Base-by-base conservation (phyloP, 2,329 filamentous ascomycete species). In the Plectosphaerella sp. region DNA sequence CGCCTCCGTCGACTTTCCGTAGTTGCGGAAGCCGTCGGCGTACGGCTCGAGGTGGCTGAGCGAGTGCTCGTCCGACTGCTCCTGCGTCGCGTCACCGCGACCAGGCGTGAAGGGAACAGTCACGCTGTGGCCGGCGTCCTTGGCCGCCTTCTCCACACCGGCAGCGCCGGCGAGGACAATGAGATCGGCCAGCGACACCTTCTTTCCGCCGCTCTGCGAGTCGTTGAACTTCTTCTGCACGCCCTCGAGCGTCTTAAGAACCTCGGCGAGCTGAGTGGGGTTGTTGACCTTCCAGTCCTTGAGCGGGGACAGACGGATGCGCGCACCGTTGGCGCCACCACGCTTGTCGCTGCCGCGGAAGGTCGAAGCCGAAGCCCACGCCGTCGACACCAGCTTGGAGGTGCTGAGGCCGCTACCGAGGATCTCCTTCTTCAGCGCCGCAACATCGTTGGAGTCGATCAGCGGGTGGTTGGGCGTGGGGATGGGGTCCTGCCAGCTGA, bases 271-370 rank as follows among this genome's bases (percentile, higher is more conserved):
- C 69, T 87, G 80, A 2, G 75, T 61, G 25, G 87, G 86, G 75
- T 89, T 88, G 79, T 92, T 91, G 64, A 84, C 79, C 62, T 82
- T 70, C 88, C 88, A 92, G 67, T 82, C 74, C 61, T 83, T 83
- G 72, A 88, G 84, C 16, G 88, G 88, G 54, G 78, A 74, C 10
- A 91, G 84, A 36, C 86, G 84, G 61, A 92, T 89, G 60, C 88
- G 88, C 15, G 82, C 88, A 61, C 88, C 88, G 62, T 91, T 91
- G 70, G 88, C 88, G 64, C 88, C 88, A 60, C 88, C 88, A 58
- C 88, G 88, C 82, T 91, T 91, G 76, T 92, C 88, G 59, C 83
- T 80, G 58, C 84, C 81, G 55, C 87, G 86, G 83, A 86, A 89
- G 24, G 84, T 86, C 2, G 86, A 86, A 18, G 86, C 86, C 0